These are phyloP conservation scores for Nitzschia putrida DNA, from an alignment of 108 stramenopile species.

Conservation along the genomic window DNA sequence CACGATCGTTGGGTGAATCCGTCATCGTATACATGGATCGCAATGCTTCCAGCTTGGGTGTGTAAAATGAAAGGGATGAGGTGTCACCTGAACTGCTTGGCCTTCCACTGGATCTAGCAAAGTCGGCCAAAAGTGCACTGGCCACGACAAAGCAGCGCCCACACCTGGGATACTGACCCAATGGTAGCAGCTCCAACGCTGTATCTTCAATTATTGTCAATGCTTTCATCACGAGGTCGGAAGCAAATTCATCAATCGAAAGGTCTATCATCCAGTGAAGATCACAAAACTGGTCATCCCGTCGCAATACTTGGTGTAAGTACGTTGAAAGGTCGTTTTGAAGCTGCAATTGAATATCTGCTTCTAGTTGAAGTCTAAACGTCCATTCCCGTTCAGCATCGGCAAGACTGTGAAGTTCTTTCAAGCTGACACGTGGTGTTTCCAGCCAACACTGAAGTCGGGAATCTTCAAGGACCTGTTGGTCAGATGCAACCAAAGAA, in stretches of 20 bases:
- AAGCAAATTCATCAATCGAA: background rate
- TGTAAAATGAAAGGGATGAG: background rate
- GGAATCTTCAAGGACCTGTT: slow-evolving; percentile 7
- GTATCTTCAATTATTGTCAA: slow-evolving; percentile 36
- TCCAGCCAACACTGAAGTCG: slow-evolving; percentile 54
- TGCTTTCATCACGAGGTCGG: background rate
- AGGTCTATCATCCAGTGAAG: slow-evolving; percentile 29
- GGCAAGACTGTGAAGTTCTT: slow-evolving; percentile 51
- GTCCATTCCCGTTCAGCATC: slow-evolving; percentile 54
- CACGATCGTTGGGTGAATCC: background rate
- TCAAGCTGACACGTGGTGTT: slow-evolving; percentile 44
- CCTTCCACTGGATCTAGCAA: background rate
- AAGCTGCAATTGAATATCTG: slow-evolving; percentile 3
- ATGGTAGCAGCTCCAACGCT: slow-evolving; percentile 23
- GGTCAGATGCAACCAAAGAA: slow-evolving; percentile 3
- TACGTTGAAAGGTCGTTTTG: slow-evolving; percentile 8
- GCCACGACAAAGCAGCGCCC: slow-evolving; percentile 58
- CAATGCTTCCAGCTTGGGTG: background rate
- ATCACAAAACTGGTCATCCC: slow-evolving; percentile 18
- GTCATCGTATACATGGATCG: slow-evolving; percentile 1
- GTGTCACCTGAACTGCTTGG: background rate
- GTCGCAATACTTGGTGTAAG: background rate
- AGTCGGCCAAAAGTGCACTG: slow-evolving; percentile 27
- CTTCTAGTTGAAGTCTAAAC: slow-evolving; percentile 46
- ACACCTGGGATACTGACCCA: slow-evolving; percentile 51